phyloP scores from a whole-genome alignment of 2,329 filamentous ascomycete genomes.

The Ceratocystis cacaofunesta region DNA sequence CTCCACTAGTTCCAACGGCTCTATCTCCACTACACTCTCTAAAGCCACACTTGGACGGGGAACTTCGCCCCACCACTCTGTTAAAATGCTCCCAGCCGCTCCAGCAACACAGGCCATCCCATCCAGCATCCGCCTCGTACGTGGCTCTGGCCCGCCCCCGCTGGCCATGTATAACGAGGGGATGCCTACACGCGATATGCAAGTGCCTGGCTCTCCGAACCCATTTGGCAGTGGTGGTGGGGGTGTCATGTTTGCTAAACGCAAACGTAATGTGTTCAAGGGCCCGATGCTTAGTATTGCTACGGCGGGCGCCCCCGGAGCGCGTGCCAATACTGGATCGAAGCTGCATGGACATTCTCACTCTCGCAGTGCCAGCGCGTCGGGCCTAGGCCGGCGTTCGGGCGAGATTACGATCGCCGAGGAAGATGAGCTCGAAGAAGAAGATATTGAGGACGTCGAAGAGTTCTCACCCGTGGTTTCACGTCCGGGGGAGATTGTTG shows the following conservation, averaged over 20 bases:
- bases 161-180: constrained; percentile 43
- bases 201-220: constrained; percentile 39
- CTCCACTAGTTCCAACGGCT: constrained; percentile 71
- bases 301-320: constrained; percentile 17
- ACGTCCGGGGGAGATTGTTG: constrained; percentile 10
- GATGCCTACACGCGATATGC: constrained; percentile 28
- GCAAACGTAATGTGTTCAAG: constrained; percentile 71
- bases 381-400: constrained; percentile 48
- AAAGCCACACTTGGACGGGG: constrained; percentile 48
- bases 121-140: constrained; percentile 69
- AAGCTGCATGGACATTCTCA: constrained; percentile 30
- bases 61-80: constrained; percentile 71
- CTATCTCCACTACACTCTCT: constrained; percentile 52
- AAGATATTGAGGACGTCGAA: constrained; percentile 33
- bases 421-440: constrained; percentile 40
- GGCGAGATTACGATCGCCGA: constrained; percentile 62
- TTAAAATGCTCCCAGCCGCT: constrained; percentile 89
- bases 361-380: constrained; percentile 47
- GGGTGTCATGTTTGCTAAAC: constrained; percentile 58
- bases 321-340: constrained; percentile 22
- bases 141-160: constrained; percentile 39
- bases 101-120: constrained; percentile 64
- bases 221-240: constrained; percentile 39
- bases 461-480: constrained; percentile 17
- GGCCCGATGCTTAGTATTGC: constrained; percentile 51